Base-by-base conservation (phyloP, 805 yeast species). In the Vanderwaltozyma verrucispora region DNA sequence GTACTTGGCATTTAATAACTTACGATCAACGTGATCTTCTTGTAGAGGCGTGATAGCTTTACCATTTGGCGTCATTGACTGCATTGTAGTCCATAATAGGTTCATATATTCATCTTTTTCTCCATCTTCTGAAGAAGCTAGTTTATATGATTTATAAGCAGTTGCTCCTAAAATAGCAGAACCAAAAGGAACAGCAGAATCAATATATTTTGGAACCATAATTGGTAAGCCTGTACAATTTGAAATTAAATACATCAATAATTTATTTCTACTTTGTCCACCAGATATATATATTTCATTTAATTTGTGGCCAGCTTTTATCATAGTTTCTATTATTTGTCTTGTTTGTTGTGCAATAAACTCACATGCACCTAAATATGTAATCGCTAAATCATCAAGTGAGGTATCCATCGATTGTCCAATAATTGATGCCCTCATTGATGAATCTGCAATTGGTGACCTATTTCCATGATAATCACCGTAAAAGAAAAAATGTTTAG, bases 391-490 rank as follows among this genome's bases (percentile, higher is more conserved):
- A 44, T 83, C 85, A 49, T 87, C 85, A 30, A 92, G 66, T 0
- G 95, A 78, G 10, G 73, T 65, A 57, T 92, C 97, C 94, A 92
- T 85, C 3, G 89, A 75, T 52, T 83, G 87, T 3, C 98, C 98
- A 47, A 87, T 80, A 42, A 92, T 80, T 2, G 88, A 74, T 10
- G 96, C 96, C 40, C 82, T 73, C 98, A 92, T 92, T 40, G 70
- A 65, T 9, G 95, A 87, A 54, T 92, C 96, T 11, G 97, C 96
- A 49, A 92, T 79, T n/a, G 98, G 98, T 2, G 95, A 84, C 59
- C 98, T 71, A 64, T 92, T 92, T 30, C 98, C 98, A 59, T 88
- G 94, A 60, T 81, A 78, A 62, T 92, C 98, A 44, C 97, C 98
- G 61, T 92, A 92, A 63, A 85, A 86, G 62, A 86, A 92, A 50